Evolutionary conservation across 2,329 filamentous ascomycete species (phyloP), one percentile per base, ranked within the genome.

Genomic region (Simplicillium sp.): DNA sequence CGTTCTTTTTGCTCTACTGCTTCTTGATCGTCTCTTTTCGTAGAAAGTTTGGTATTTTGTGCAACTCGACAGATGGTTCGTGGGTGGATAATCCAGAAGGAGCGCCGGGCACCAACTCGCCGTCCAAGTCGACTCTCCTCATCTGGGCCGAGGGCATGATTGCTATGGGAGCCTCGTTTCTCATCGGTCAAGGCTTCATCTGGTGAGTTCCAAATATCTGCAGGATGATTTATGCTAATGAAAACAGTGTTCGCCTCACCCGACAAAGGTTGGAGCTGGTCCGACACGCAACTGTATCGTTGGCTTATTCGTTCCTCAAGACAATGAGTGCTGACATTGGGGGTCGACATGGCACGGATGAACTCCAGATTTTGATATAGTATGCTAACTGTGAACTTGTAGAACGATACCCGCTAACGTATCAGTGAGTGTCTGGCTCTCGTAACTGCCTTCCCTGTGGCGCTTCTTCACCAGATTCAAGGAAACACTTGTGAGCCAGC

Each of bases 401-500:
- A 3, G 8, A 18, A 29, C 4, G n/a, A 20, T 29, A 11, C 4
- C n/a, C 14, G 17, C 45, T 52, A 13, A 52, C 40, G 3, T 12
- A 3, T 8, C 18, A 58, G 55, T 33, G 50, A 56, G 44, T 57
- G 51, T 20, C 43, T 58, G 18, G 44, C 48, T 11, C 46, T 58
- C 4, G n/a, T 51, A 1, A 44, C 44, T 2, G 55, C 52, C 7
- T 56, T 42, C 38, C 54, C 54, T 2, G 54, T 58, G 1, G 50
- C 50, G 7, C 29, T 57, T 4, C 18, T 50, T 1, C 49, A 56
- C 7, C 48, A 53, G 25, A 41, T 55, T 7, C 37, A 42, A 14
- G 46, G 46, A 14, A 56, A 54, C 18, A 48, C 44, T 1, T 51
- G 47, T 39, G 52, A 57, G 36, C 54, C 53, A 1, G 47, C 43